Conservation (phyloP, 805 yeast genomes). For the Metschnikowia peoriensis region DNA sequence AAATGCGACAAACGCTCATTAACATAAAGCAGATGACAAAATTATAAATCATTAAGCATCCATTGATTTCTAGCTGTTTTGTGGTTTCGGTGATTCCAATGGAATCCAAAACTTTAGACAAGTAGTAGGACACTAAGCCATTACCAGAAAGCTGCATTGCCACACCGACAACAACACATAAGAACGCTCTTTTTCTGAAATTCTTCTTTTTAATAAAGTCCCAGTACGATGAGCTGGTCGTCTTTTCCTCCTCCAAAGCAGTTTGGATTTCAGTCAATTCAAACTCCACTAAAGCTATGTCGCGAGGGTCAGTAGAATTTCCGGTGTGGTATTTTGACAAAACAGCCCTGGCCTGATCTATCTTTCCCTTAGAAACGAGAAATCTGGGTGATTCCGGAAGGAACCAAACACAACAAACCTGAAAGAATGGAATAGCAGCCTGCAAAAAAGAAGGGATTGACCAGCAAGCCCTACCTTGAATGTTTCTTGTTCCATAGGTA, state of each 20-base stretch:
- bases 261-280: slow-evolving; percentile 26
- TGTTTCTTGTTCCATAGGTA: slow-evolving; percentile 43
- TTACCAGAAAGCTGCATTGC: slow-evolving; percentile 51
- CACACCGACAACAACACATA: slow-evolving; percentile 31
- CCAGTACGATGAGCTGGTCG: slow-evolving; percentile 31
- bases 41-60: slow-evolving; percentile 35
- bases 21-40: slow-evolving; percentile 27
- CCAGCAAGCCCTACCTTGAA: slow-evolving; percentile 40
- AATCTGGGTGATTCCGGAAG: slow-evolving; percentile 54
- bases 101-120: slow-evolving; percentile 47
- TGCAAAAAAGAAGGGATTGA: slow-evolving; percentile 55
- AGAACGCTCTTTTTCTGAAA: slow-evolving; percentile 42
- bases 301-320: slow-evolving; percentile 26
- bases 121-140: slow-evolving; percentile 51
- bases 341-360: slow-evolving; percentile 42
- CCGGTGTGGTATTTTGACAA: slow-evolving; percentile 43
- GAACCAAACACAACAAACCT: slow-evolving; percentile 21
- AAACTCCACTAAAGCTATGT: slow-evolving; percentile 19
- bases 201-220: slow-evolving; percentile 39
- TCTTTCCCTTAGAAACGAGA: slow-evolving; percentile 38
- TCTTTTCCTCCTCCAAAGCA: slow-evolving; percentile 38
- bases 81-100: slow-evolving; percentile 49
- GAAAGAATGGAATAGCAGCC: slow-evolving; percentile 46
- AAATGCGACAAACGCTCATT: slow-evolving; percentile 22
- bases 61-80: slow-evolving; percentile 48